phyloP scores from a whole-genome alignment of 2,329 filamentous ascomycete genomes.

The Penicillium aurantiogriseum region DNA sequence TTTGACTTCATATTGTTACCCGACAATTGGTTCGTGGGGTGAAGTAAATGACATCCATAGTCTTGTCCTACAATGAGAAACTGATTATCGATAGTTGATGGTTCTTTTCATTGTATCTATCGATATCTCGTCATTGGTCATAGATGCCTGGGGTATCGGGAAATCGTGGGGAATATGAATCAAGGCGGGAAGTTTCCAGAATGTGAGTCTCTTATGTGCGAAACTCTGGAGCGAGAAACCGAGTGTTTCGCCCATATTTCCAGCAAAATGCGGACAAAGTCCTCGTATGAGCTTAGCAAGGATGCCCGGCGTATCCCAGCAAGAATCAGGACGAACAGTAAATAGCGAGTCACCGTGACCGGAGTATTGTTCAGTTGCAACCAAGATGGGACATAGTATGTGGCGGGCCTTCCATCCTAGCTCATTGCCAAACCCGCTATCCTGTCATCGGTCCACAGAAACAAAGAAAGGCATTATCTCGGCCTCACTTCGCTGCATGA shows the following conservation, averaged over 20 bases:
- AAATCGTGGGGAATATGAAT: not conserved
- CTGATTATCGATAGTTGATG: not conserved
- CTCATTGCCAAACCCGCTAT: not conserved
- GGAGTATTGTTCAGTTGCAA: not conserved
- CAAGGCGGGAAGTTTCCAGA: not conserved
- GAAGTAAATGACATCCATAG: no score
- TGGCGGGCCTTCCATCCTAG: not conserved
- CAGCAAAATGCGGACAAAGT: not conserved
- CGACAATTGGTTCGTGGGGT: not conserved
- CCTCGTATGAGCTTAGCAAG: not conserved
- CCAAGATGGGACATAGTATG: not conserved
- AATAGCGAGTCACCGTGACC: not conserved
- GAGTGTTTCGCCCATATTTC: not conserved
- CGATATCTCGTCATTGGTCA: not conserved
- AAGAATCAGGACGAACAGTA: not conserved
- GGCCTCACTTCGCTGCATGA: not conserved
- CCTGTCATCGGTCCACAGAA: no score
- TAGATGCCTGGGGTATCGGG: conserved; percentile 8
- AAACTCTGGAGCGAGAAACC: not conserved
- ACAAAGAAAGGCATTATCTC: not conserved
- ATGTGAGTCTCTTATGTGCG: not conserved
- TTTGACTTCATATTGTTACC: not conserved
- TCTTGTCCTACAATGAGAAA: not conserved
- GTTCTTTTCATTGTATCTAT: conserved; percentile 2
- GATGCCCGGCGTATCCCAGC: not conserved